Conservation (phyloP, 805 yeast genomes). For the Cyberlindnera saturnus region DNA sequence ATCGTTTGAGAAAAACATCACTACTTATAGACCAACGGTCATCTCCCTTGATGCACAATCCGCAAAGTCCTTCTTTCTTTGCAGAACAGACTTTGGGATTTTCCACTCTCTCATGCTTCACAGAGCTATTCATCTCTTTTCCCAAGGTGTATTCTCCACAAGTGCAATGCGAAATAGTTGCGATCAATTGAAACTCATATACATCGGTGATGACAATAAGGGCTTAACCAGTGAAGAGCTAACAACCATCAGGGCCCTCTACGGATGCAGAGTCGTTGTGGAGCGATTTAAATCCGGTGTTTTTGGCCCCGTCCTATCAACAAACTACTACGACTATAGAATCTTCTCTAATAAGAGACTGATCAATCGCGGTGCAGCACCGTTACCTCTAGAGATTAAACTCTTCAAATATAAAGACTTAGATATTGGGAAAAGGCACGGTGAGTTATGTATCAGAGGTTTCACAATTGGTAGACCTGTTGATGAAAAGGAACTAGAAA, state of each 20-base stretch:
- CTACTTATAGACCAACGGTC: slow-evolving; percentile 10
- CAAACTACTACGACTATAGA: slow-evolving; percentile 61
- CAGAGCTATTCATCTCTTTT: slow-evolving; percentile 19
- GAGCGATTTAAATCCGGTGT: slow-evolving; percentile 42
- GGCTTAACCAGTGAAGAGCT: slow-evolving; percentile 22
- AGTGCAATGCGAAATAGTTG: slow-evolving; percentile 28
- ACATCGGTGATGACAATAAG: slow-evolving; percentile 6
- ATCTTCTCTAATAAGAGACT: slow-evolving; percentile 31
- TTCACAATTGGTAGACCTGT: slow-evolving; percentile 55
- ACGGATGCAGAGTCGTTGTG: slow-evolving; percentile 44
- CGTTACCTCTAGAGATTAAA: slow-evolving; percentile 57
- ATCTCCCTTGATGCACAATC: slow-evolving; percentile 2
- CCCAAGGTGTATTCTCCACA: slow-evolving; percentile 13
- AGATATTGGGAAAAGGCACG: slow-evolving; percentile 34
- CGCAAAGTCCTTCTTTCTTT: slow-evolving; percentile 7
- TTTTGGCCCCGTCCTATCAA: slow-evolving; percentile 52
- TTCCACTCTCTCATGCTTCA: slow-evolving; percentile 13
- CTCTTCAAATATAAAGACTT: slow-evolving; percentile 30
- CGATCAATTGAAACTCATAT: slow-evolving; percentile 24
- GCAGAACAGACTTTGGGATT: neutral
- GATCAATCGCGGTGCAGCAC: slow-evolving; percentile 48
- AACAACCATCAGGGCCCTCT: slow-evolving; percentile 38
- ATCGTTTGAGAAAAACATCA: slow-evolving; percentile 3
- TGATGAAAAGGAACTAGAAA: slow-evolving; percentile 24
- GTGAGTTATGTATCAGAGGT: slow-evolving; percentile 54